Evolutionary conservation across 2,329 filamentous ascomycete species (phyloP).

Genomic region (Fusarium sp.): DNA sequence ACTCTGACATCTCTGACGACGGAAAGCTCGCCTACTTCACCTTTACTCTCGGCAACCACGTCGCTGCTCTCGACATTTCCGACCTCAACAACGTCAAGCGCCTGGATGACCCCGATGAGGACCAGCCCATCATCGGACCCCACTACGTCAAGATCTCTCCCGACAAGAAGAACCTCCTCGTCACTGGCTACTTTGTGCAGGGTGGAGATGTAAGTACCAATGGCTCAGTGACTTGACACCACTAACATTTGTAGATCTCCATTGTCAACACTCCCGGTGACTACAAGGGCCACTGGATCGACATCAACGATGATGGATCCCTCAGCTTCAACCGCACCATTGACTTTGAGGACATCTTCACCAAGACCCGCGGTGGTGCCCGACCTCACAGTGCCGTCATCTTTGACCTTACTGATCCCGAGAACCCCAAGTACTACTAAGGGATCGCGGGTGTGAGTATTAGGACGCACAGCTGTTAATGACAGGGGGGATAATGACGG

Average conservation of each 20-base stretch:
- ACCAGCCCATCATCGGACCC: conserved; percentile 69
- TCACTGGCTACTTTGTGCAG: conserved; percentile 76
- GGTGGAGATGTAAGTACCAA: conserved; percentile 58
- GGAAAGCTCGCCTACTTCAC: conserved; percentile 70
- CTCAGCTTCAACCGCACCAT: conserved; percentile 70
- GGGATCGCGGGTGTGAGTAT: background rate
- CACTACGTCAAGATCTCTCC: conserved; percentile 74
- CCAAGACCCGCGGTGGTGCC: conserved; percentile 63
- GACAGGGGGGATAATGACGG: background rate
- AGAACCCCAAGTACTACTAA: conserved; percentile 63
- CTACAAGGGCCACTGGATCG: conserved; percentile 72
- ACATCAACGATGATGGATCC: conserved; percentile 65
- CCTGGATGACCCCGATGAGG: conserved; percentile 69
- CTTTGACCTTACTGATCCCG: conserved; percentile 66
- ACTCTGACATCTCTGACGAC: conserved; percentile 69
- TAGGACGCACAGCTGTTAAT: background rate
- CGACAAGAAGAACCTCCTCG: conserved; percentile 72
- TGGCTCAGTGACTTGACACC: rapidly evolving
- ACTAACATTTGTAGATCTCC: conserved; percentile 55
- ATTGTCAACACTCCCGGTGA: conserved; percentile 71
- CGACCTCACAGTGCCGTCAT: conserved; percentile 68
- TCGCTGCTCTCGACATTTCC: conserved; percentile 68
- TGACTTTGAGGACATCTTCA: conserved; percentile 66
- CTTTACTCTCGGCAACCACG: conserved; percentile 70
- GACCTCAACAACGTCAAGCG: conserved; percentile 70